Conservation (phyloP, 2,329 filamentous ascomycete species). For the Claviceps paspali region DNA sequence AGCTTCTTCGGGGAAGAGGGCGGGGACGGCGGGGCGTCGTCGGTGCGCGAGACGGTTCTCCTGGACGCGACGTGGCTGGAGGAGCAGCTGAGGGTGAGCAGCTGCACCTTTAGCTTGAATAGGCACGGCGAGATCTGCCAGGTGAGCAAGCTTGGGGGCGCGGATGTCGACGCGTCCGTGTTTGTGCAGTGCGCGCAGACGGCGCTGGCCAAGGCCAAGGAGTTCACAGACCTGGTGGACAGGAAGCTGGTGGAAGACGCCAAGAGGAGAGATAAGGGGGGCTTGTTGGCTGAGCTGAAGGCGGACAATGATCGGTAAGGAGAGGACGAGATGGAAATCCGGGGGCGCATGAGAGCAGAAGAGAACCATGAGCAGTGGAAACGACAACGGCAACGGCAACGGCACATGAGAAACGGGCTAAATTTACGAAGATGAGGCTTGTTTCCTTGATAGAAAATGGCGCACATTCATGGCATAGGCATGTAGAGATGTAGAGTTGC, state of each 20-base stretch:
- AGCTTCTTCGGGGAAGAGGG: slow-evolving; percentile 64
- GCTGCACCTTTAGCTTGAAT: slow-evolving; percentile 74
- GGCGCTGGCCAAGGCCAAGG: slow-evolving; percentile 66
- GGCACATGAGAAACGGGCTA: background rate
- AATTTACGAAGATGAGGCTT: background rate
- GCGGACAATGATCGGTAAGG: slow-evolving; percentile 64
- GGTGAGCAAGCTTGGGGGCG: slow-evolving; percentile 78
- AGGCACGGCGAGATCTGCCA: slow-evolving; percentile 82
- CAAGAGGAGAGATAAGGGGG: slow-evolving; percentile 62
- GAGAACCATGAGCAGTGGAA: background rate
- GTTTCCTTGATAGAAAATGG: background rate
- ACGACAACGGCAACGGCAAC: background rate
- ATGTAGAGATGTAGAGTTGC: background rate
- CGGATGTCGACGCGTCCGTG: slow-evolving; percentile 62
- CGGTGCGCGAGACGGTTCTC: slow-evolving; percentile 39
- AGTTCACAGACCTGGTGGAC: slow-evolving; percentile 61
- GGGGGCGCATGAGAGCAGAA: background rate
- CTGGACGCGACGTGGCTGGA: slow-evolving; percentile 61
- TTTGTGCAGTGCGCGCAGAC: slow-evolving; percentile 62
- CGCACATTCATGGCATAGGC: background rate
- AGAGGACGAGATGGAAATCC: background rate
- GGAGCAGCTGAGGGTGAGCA: slow-evolving; percentile 59
- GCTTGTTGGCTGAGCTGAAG: slow-evolving; percentile 59
- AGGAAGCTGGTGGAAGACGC: slow-evolving; percentile 60
- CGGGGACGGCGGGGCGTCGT: slow-evolving; percentile 29